Evolutionary conservation across 495 filamentous ascomycete genomes (phyloP).

Genomic region (Sordaria brevicollis): DNA sequence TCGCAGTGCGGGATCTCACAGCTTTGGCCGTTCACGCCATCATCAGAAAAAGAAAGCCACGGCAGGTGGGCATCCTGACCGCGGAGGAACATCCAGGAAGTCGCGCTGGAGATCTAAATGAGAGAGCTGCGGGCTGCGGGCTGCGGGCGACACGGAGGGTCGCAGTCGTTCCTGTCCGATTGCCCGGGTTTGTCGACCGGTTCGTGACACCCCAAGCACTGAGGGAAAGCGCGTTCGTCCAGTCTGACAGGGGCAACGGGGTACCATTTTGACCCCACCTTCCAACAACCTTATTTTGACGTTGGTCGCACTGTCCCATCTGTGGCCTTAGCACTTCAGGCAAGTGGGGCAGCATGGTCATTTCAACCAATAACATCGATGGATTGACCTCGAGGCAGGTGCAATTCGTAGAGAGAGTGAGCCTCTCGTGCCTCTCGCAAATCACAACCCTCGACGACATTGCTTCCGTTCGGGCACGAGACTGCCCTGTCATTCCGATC

Average conservation of each 20-base stretch:
- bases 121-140: too few relatives aligned
- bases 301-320: not conserved
- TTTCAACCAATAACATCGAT: not conserved
- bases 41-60: too few relatives aligned
- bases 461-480: not conserved
- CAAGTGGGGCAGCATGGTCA: not conserved
- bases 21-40: too few relatives aligned
- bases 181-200: too few relatives aligned
- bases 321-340: not conserved
- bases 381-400: not conserved
- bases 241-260: not conserved
- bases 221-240: too few relatives aligned
- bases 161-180: too few relatives aligned
- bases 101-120: too few relatives aligned
- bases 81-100: too few relatives aligned
- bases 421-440: not conserved
- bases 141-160: too few relatives aligned
- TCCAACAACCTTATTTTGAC: not conserved
- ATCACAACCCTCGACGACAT: not conserved
- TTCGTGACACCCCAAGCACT: too few relatives aligned
- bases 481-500: not conserved
- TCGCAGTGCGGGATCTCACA: not conserved
- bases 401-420: not conserved
- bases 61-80: too few relatives aligned
- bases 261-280: not conserved